Conservation (phyloP, 148 eudicot genomes). For the Rhododendron henanense region DNA sequence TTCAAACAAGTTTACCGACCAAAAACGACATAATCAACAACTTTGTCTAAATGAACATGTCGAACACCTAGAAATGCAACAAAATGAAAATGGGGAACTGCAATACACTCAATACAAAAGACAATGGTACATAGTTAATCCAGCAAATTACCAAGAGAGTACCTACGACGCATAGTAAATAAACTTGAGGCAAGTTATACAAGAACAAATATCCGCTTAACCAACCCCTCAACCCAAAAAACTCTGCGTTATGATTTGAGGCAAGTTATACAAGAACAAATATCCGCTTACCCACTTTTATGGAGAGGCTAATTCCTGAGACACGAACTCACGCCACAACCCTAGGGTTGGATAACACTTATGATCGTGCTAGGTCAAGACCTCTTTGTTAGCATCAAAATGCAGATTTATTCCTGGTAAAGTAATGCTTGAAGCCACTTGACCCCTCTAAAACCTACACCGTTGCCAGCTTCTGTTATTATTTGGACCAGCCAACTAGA, state of each 20-base stretch:
- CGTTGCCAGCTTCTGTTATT: neutral
- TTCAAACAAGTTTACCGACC: neutral
- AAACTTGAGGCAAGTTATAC: neutral
- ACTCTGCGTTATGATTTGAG: neutral
- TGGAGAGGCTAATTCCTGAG: neutral
- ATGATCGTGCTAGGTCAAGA: neutral
- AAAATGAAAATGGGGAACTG: neutral
- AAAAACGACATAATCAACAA: neutral
- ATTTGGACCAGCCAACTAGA: neutral
- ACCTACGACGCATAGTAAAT: neutral
- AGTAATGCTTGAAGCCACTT: neutral
- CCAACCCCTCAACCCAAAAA: neutral
- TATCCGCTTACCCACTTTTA: neutral
- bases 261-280: no score
- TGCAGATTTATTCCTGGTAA: neutral
- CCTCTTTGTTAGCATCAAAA: neutral
- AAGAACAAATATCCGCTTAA: neutral
- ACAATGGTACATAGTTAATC: neutral
- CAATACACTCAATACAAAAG: neutral
- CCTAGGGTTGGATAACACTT: neutral
- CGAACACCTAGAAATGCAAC: neutral
- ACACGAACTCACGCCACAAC: neutral
- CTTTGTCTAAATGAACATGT: neutral
- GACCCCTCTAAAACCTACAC: neutral
- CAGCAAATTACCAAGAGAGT: slow-evolving; percentile 4